Percentiles rank a stretch among this genome's conserved stretches.
These are phyloP conservation scores for Oxyria digyna DNA, from an alignment of 148 eudicot species.

Conservation along the genomic window DNA sequence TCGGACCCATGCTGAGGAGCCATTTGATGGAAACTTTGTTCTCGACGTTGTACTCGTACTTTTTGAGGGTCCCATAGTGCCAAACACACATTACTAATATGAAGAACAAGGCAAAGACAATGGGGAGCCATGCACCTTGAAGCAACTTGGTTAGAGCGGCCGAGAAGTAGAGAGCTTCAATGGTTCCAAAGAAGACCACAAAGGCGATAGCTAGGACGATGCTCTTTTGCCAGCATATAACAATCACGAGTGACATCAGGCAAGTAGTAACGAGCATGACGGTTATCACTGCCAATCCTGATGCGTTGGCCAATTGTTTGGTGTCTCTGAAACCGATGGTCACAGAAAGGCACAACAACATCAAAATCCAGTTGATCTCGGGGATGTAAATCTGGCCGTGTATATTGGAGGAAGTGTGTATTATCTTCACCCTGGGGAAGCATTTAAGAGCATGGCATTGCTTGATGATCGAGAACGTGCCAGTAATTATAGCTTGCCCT, in stretches of 20 bases:
- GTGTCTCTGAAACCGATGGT: conserved; percentile 94
- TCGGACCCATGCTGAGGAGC: conserved; percentile 79
- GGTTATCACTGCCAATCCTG: conserved; percentile 90
- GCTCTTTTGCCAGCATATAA: conserved; percentile 70
- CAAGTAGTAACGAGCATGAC: conserved; percentile 96
- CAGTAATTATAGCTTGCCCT: conserved; percentile 95
- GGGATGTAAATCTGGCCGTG: conserved; percentile 97
- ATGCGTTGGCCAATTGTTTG: conserved; percentile 75
- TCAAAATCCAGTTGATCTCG: conserved; percentile 84
- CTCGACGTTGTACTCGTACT: conserved; percentile 81
- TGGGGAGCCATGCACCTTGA: conserved; percentile 93
- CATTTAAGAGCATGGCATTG: conserved; percentile 89
- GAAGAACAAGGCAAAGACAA: conserved; percentile 68
- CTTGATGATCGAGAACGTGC: conserved; percentile 92
- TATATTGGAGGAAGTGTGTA: conserved; percentile 76
- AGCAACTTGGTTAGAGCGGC: conserved; percentile 89
- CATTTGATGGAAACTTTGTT: conserved; percentile 89
- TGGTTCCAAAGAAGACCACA: conserved; percentile 77
- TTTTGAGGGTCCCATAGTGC: conserved; percentile 82
- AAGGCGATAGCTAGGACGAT: conserved; percentile 50
- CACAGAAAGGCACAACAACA: conserved; percentile 81
- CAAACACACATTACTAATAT: conserved; percentile 62
- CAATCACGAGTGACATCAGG: conserved; percentile 87
- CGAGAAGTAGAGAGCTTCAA: conserved; percentile 88
- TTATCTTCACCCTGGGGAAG: conserved; percentile 81